These are phyloP conservation scores for Daldinia childiae DNA, from an alignment of 495 filamentous ascomycete species.

Conservation along the genomic window DNA sequence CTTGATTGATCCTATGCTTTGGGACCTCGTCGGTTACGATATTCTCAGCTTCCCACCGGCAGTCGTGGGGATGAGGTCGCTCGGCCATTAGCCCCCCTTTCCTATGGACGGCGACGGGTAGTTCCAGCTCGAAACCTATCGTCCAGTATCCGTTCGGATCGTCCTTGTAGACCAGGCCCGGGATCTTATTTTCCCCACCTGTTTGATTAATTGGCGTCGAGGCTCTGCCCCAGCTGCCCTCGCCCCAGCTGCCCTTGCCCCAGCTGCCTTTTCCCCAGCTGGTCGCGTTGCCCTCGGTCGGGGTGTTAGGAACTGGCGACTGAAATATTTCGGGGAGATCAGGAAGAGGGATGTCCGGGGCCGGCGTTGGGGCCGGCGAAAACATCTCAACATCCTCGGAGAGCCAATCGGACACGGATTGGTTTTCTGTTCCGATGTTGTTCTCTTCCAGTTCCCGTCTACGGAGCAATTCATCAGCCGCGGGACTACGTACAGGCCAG, in stretches of 20 bases:
- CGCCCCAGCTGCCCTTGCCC: too few relatives aligned
- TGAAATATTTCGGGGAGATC: too few relatives aligned
- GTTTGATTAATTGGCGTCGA: background rate
- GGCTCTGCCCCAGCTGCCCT: background rate
- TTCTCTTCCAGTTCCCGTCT: background rate
- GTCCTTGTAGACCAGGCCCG: background rate
- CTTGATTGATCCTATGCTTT: background rate
- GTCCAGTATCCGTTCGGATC: background rate
- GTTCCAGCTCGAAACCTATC: slow-evolving; percentile 30
- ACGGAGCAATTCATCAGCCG: background rate
- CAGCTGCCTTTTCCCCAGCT: too few relatives aligned
- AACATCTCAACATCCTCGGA: background rate
- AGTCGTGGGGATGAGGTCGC: background rate
- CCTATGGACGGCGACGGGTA: slow-evolving; percentile 16
- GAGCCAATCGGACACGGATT: background rate
- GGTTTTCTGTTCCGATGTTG: background rate
- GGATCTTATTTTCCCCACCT: background rate
- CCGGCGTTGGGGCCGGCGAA: too few relatives aligned
- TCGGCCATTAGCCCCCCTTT: background rate
- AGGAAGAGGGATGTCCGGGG: too few relatives aligned
- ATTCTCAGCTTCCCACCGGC: slow-evolving; percentile 12
- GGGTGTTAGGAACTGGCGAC: too few relatives aligned
- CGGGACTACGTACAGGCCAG: slow-evolving; percentile 4
- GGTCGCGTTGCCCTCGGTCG: too few relatives aligned
- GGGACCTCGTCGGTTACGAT: background rate